These are phyloP conservation scores for Suillus decipiens DNA, from an alignment of 768 basidiomycete species.

Conservation along the genomic window DNA sequence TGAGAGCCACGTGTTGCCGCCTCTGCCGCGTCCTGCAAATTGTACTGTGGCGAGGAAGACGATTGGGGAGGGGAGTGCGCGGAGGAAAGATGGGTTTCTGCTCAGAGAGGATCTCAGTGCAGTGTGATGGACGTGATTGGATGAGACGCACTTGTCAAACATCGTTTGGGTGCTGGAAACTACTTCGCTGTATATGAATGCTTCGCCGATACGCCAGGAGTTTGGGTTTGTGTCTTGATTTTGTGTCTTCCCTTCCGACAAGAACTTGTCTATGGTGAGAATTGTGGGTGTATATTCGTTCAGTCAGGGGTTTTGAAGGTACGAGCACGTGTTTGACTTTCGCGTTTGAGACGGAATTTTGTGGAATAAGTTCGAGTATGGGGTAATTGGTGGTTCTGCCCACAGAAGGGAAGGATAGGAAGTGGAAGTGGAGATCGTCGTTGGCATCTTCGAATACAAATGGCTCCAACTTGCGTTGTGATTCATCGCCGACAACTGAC, in stretches of 20 bases:
- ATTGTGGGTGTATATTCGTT: constrained; percentile 59
- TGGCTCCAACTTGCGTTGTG: constrained; percentile 27
- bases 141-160: constrained; percentile 75
- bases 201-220: constrained; percentile 69
- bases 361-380: constrained; percentile 18
- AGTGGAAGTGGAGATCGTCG: constrained; percentile 70
- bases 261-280: constrained; percentile 58
- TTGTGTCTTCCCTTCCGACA: constrained; percentile 29
- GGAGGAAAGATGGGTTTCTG: constrained; percentile 78
- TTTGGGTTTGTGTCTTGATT: constrained; percentile 22
- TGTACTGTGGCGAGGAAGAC: constrained; percentile 88
- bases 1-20: constrained; percentile 90
- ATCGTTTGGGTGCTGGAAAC: constrained; percentile 96
- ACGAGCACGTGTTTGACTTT: constrained; percentile 58
- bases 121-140: neutral
- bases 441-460: constrained; percentile 58
- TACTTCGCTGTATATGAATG: constrained; percentile 81
- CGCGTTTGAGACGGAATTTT: constrained; percentile 34
- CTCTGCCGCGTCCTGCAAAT: constrained; percentile 85
- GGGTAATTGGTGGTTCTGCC: constrained; percentile 19
- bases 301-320: constrained; percentile 50
- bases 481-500: constrained; percentile 46
- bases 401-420: constrained; percentile 30
- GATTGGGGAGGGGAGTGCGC: constrained; percentile 69
- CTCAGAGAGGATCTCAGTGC: neutral